Percentiles rank a stretch among this genome's conserved stretches.
phyloP scores from a whole-genome alignment of 1,284 basidiomycete genomes.

The Vanrija humicola region DNA sequence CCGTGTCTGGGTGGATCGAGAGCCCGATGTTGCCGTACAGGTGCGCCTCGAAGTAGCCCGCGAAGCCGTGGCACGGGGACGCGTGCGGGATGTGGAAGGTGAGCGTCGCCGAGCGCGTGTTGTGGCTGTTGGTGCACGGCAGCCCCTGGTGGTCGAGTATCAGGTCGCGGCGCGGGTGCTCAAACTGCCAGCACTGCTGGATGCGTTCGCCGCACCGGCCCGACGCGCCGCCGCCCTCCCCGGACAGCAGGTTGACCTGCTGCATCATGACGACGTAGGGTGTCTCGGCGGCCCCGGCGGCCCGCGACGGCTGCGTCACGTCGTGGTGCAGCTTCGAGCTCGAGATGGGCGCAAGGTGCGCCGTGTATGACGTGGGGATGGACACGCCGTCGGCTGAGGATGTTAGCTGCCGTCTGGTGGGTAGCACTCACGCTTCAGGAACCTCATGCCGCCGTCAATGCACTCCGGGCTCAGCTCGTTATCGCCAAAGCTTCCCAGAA shows the following conservation, averaged over 20 bases:
- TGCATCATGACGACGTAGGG: conserved; percentile 99
- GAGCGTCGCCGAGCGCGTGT: conserved; percentile 70
- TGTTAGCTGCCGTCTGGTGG: background rate
- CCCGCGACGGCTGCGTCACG: conserved; percentile 51
- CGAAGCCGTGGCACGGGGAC: conserved; percentile 91
- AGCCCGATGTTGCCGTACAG: conserved; percentile 83
- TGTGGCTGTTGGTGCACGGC: conserved; percentile 82
- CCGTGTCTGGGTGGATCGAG: conserved; percentile 88
- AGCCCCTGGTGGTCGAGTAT: conserved; percentile 68
- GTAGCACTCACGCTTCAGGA: conserved; percentile 68
- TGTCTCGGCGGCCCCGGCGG: conserved; percentile 71
- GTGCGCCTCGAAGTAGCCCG: conserved; percentile 95
- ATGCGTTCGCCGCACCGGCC: conserved; percentile 72
- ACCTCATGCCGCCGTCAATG: conserved; percentile 89
- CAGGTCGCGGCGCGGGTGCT: conserved; percentile 79
- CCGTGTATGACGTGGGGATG: conserved; percentile 92
- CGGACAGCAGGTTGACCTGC: conserved; percentile 80
- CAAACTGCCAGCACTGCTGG: conserved; percentile 97
- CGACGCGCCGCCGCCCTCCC: conserved; percentile 55
- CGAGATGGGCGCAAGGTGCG: conserved; percentile 87
- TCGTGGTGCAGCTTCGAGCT: conserved; percentile 88
- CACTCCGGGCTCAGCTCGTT: conserved; percentile 98
- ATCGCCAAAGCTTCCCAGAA: conserved; percentile 95
- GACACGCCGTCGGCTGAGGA: conserved; percentile 78
- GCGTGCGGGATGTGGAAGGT: conserved; percentile 93